Evolutionary conservation across 306 rosid species (phyloP).

Genomic region (Crotalaria pallida): DNA sequence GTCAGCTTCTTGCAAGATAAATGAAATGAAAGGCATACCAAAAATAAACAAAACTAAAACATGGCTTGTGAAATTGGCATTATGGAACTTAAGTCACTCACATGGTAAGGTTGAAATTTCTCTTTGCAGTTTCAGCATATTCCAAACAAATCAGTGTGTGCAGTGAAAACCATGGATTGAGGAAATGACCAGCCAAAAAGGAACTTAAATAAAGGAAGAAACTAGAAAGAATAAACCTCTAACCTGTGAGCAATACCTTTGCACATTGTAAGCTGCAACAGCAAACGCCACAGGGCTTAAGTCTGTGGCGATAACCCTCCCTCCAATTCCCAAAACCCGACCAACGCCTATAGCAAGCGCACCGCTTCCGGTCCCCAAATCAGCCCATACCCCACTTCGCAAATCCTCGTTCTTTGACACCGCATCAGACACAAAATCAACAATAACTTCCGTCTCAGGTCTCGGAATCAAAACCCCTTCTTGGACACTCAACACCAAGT

Average conservation of each 20-base stretch:
- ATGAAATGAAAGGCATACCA: neutral
- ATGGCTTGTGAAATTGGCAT: neutral
- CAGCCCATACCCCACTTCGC: constrained; percentile 72
- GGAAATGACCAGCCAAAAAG: neutral
- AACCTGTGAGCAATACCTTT: constrained; percentile 80
- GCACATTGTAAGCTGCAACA: constrained; percentile 66
- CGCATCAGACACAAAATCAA: constrained; percentile 56
- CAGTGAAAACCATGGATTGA: neutral
- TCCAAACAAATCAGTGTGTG: neutral
- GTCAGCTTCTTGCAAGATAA: neutral
- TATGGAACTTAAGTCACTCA: neutral
- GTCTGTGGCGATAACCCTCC: constrained; percentile 67
- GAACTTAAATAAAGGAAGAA: neutral
- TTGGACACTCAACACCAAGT: constrained; percentile 71
- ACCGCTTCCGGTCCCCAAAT: constrained; percentile 94
- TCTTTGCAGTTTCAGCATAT: neutral
- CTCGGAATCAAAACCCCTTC: constrained; percentile 92
- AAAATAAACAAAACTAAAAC: constrained; percentile 1
- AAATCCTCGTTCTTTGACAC: constrained; percentile 45
- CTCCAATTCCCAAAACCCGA: constrained; percentile 40
- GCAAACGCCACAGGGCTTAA: constrained; percentile 53
- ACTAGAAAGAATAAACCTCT: constrained; percentile 33
- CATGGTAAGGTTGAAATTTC: neutral
- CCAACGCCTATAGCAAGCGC: constrained; percentile 75
- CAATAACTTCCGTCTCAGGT: constrained; percentile 71